Base-by-base conservation (phyloP, 1,284 basidiomycete species). In the Irpex lacteus region DNA sequence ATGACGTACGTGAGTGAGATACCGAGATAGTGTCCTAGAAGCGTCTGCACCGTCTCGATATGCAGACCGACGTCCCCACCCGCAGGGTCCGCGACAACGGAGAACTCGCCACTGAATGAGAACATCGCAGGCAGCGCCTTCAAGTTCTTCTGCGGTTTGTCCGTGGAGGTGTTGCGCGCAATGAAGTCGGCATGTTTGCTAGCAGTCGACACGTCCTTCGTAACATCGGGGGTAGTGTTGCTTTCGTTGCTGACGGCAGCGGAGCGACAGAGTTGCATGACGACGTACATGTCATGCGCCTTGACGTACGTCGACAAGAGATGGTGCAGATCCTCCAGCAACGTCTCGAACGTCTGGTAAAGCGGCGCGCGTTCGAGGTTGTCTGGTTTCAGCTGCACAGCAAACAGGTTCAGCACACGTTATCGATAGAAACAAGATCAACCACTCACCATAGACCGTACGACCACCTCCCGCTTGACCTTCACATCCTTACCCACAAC, bases 21-120 rank as follows among this genome's bases (percentile, higher is more conserved):
- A 8, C 72, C 72, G 11, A 77, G 71, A 0, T 72, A 70, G 19
- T 70, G 67, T 63, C 76, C 76, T 26, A 84, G 66, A 38, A 78
- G 75, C n/a, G 70, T 69, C 68, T 78, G 77, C 53, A 81, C 68
- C 32, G 65, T 65, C 60, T 75, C 65, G 36, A 78, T 76, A 47
- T 70, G 68, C 6, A 67, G 59, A 60, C 77, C 71, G 5, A 84
- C 69, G 36, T 78, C 72, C 19, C 77, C 77, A 60, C 81, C 80
- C 32, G 75, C 65, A 6, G 75, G 76, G 11, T 75, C 71, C 0
- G 80, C 78, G 19, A 86, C 80, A 36, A 81, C 71, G 5, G 85
- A 82, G 70, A 79, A 86, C 71, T 87, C 85, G 18, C 84, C 85
- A 52, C 81, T 79, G 65, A 87, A 87, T 9, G 71, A 70, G 70